Evolutionary conservation across 805 yeast genomes (phyloP).

Genomic region (Candida ulmi): DNA sequence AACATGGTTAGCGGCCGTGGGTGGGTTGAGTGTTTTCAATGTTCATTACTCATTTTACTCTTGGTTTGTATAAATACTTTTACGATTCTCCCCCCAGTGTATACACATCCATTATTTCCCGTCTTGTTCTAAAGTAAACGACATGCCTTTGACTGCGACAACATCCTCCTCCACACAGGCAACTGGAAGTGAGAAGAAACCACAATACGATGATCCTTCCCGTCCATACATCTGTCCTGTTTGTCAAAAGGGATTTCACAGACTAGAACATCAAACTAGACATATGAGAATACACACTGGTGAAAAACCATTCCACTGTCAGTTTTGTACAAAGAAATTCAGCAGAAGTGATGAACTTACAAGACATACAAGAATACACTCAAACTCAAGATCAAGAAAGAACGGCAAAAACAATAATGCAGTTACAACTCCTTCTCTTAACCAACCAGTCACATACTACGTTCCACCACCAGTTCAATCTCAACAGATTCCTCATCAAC

Average conservation of each 20-base stretch:
- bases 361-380: constrained; percentile 77
- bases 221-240: constrained; percentile 83
- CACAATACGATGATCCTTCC: constrained; percentile 12
- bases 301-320: constrained; percentile 84
- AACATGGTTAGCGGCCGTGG: too few relatives aligned
- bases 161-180: too few relatives aligned
- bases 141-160: too few relatives aligned
- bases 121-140: too few relatives aligned
- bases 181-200: neutral
- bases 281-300: constrained; percentile 93
- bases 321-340: constrained; percentile 73
- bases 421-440: neutral
- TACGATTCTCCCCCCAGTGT: too few relatives aligned
- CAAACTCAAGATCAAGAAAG: constrained; percentile 45
- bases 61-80: too few relatives aligned
- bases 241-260: constrained; percentile 81
- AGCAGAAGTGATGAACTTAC: constrained; percentile 82
- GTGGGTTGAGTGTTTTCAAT: too few relatives aligned
- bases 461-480: constrained; percentile 14
- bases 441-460: constrained; percentile 24
- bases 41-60: too few relatives aligned
- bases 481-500: too few relatives aligned
- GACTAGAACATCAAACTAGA: constrained; percentile 87
- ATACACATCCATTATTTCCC: too few relatives aligned
- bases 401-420: constrained; percentile 29